Percentiles rank a stretch among this genome's conserved stretches.
Evolutionary conservation across 2,329 filamentous ascomycete species (phyloP).

Genomic region (Venturiaceae sp.): DNA sequence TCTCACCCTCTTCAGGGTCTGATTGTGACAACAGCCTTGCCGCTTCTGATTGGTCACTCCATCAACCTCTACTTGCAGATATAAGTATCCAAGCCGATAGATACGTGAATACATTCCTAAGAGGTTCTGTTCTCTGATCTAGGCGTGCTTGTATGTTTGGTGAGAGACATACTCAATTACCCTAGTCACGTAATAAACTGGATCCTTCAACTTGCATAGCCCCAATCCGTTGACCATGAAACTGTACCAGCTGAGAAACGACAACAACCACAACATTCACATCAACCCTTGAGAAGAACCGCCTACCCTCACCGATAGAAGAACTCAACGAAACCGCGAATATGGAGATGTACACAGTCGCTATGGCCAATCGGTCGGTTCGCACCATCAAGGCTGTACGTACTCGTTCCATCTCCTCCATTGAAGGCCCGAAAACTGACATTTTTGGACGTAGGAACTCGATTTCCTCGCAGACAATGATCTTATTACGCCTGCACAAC

Average conservation of each 20-base stretch:
- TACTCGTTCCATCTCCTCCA: constrained; percentile 10
- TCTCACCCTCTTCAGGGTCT: no score
- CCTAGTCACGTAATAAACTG: no score
- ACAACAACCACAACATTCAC: neutral
- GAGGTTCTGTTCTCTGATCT: no score
- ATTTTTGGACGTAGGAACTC: constrained; percentile 57
- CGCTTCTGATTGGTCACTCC: neutral
- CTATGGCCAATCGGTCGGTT: constrained; percentile 73
- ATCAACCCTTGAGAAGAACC: neutral
- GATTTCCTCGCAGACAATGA: constrained; percentile 79
- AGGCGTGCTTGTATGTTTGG: no score
- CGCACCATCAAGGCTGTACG: constrained; percentile 77
- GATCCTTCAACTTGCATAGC: no score
- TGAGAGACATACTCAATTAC: no score
- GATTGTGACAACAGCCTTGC: neutral
- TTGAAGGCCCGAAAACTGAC: constrained; percentile 6
- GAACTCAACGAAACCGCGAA: neutral
- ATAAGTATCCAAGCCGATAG: no score
- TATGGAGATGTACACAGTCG: constrained; percentile 36
- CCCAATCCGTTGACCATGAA: no score
- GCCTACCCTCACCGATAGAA: neutral
- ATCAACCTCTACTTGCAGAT: neutral
- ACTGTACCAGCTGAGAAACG: neutral
- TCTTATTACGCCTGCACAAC: constrained; percentile 65
- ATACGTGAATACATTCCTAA: no score